Base-by-base conservation (phyloP, 768 basidiomycete species). In the Auricularia sp. region DNA sequence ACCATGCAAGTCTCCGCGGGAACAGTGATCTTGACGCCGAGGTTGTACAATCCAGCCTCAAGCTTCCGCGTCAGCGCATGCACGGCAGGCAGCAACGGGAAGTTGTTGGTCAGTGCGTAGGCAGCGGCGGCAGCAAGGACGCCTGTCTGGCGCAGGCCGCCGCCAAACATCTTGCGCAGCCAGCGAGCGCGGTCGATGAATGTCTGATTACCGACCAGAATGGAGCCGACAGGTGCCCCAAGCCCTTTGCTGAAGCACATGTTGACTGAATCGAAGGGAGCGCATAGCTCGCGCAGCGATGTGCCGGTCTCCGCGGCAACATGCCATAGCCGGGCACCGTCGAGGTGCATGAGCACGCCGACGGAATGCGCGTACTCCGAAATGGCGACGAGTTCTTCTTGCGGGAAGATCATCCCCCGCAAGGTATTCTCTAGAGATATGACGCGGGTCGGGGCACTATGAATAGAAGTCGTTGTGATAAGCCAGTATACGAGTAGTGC, bases 211-310 rank as follows among this genome's bases (percentile, higher is more conserved):
- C 96, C 96, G 56, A 92, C 92, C 14, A 98, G 82, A 68, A 89
- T 88, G 21, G 93, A 92, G 39, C 89, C 89, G 56, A 92, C 76
- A 3, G 89, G 90, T 6, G 89, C 88, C 68, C 89, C 95, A 59
- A 98, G 81, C 47, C 95, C 96, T 77, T 98, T 99, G 78, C 92
- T 95, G 76, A 99, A 86, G 79, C 96, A 98, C n/a, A 96, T 73
- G 67, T 90, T 94, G 70, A 94, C 85, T 0, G 92, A 87, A 72
- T 99, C 95, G 75, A 98, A 96, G 0, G 94, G 94, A 29, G 81
- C 85, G 71, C 89, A 89, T 6, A 98, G 83, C 66, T 88, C 87
- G 63, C 85, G 85, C 61, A 98, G 72, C 1, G 86, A 73, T 10
- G 76, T 83, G 7, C 78, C 80, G 1, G 87, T 89, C 75, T 87